phyloP scores from a whole-genome alignment of 768 basidiomycete genomes.

The Lentinula lateritia region DNA sequence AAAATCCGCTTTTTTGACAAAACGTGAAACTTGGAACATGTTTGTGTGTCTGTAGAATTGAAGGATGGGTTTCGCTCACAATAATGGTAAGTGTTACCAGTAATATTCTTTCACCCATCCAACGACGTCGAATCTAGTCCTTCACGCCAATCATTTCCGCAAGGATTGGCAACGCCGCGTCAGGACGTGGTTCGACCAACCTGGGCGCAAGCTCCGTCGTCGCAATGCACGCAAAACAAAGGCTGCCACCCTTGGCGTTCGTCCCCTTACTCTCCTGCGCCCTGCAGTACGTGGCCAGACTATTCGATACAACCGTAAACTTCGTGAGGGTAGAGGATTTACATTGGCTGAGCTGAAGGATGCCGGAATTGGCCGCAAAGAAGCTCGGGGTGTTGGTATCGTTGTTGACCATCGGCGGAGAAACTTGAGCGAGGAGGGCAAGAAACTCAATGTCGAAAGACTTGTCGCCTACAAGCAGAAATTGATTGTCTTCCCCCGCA shows the following conservation, averaged over 20 bases:
- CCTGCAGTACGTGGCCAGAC: slow-evolving; percentile 97
- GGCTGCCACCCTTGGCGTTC: slow-evolving; percentile 86
- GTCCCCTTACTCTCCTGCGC: slow-evolving; percentile 86
- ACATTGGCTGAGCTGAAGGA: slow-evolving; percentile 92
- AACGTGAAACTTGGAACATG: background rate
- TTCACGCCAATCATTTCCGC: slow-evolving; percentile 92
- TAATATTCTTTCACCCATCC: background rate
- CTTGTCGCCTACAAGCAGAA: slow-evolving; percentile 89
- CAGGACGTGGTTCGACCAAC: slow-evolving; percentile 98
- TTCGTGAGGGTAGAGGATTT: slow-evolving; percentile 96
- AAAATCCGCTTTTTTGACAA: background rate
- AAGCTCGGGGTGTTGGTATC: slow-evolving; percentile 89
- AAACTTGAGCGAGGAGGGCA: slow-evolving; percentile 95
- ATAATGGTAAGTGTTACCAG: slow-evolving; percentile 57
- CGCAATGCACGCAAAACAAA: slow-evolving; percentile 89
- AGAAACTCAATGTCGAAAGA: slow-evolving; percentile 90
- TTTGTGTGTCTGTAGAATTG: slow-evolving; percentile 28
- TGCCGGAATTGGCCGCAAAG: slow-evolving; percentile 91
- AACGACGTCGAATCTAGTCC: slow-evolving; percentile 41
- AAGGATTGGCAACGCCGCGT: slow-evolving; percentile 99
- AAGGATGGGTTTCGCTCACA: slow-evolving; percentile 74
- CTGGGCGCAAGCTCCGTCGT: slow-evolving; percentile 94
- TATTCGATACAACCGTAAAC: slow-evolving; percentile 95
- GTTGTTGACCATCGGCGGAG: slow-evolving; percentile 96
- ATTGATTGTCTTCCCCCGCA: slow-evolving; percentile 95